Evolutionary conservation across 352 stramenopile genomes (phyloP).

Genomic region (Globisporangium iwayamae): DNA sequence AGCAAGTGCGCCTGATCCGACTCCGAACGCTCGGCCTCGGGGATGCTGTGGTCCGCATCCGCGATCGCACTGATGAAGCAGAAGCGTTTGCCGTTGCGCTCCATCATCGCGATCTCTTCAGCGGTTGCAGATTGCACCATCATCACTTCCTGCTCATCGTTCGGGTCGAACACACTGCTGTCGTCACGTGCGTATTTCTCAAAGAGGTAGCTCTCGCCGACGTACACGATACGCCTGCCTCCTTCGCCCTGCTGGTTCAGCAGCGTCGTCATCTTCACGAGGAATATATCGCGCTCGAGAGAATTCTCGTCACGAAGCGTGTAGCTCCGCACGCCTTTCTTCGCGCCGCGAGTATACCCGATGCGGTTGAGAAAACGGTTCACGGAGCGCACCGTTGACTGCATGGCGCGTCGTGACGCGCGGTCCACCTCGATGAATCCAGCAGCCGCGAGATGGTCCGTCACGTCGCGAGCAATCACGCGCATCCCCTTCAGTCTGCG

Average conservation of each 20-base stretch:
- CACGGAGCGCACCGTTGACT: constrained; percentile 6
- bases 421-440: constrained; percentile 6
- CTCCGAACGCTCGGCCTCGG: not conserved
- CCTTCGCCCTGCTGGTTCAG: not conserved
- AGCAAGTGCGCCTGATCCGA: constrained; percentile 8
- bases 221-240: constrained; percentile 5
- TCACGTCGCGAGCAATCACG: not conserved
- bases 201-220: constrained; percentile 12
- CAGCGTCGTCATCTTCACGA: constrained; percentile 8
- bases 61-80: constrained; percentile 14
- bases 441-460: not conserved
- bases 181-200: constrained; percentile 5
- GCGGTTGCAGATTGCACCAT: not conserved
- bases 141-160: constrained; percentile 11
- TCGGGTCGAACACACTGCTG: constrained; percentile 8
- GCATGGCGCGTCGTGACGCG: not conserved
- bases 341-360: constrained; percentile 3
- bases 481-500: not conserved
- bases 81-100: constrained; percentile 1
- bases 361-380: not conserved
- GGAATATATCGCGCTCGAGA: not conserved
- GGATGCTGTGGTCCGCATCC: not conserved
- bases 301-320: constrained; percentile 1
- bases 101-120: not conserved
- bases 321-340: not conserved